Conservation (phyloP, 176 grass and related monocot species). For the Metroxylon sagu region DNA sequence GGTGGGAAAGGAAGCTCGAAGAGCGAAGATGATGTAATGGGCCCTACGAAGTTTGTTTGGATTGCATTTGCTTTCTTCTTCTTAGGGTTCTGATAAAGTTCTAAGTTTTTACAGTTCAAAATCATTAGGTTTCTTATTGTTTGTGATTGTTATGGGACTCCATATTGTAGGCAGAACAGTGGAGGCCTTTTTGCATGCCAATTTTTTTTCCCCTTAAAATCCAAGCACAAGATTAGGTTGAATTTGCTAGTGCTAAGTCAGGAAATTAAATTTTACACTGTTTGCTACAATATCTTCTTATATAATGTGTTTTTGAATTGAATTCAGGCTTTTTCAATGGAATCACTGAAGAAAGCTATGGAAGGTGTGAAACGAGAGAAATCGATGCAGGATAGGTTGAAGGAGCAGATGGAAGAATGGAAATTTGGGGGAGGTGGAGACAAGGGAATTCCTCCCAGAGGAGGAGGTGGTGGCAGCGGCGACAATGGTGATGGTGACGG, state of each 20-base stretch:
- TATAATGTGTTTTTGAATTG: not conserved
- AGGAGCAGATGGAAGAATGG: constrained; percentile 24
- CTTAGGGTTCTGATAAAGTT: no score
- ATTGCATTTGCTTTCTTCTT: no score
- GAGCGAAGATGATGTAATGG: constrained; percentile 2
- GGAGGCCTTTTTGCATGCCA: no score
- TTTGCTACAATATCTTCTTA: not conserved
- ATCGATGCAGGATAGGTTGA: constrained; percentile 45
- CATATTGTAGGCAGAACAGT: no score
- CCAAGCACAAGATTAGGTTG: no score
- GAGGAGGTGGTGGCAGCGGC: constrained; percentile 3
- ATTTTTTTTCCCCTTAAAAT: no score
- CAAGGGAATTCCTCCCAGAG: constrained; percentile 25
- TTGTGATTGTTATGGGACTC: not conserved
- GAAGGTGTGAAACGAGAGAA: constrained; percentile 37
- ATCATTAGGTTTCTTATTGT: not conserved
- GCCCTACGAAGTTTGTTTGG: no score
- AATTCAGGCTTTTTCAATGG: constrained; percentile 56
- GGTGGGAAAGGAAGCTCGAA: not conserved
- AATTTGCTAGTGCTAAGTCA: no score
- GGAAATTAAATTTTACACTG: no score
- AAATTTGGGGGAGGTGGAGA: constrained; percentile 42
- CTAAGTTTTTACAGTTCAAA: not conserved
- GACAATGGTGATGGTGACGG: constrained; percentile 23
- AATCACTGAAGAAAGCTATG: constrained; percentile 71